phyloP scores from a whole-genome alignment of 2,329 filamentous ascomycete genomes.

The Talaromyces pinophilus region DNA sequence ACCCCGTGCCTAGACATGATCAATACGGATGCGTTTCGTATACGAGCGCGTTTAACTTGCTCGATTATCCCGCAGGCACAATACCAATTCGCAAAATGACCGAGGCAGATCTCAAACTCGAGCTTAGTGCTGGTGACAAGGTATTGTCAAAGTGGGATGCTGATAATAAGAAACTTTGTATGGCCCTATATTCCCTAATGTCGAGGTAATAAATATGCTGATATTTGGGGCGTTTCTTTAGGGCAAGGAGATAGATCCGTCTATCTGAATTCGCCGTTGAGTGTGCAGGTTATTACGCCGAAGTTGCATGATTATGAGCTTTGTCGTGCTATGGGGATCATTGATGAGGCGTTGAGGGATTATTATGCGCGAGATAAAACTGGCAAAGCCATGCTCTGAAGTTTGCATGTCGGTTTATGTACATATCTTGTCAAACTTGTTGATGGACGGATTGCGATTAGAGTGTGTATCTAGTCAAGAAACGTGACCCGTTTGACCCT shows the following conservation, averaged over 20 bases:
- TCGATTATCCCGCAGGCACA: constrained; percentile 62
- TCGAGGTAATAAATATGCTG: no score
- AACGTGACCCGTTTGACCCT: not conserved
- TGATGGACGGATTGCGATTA: not conserved
- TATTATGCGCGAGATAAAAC: not conserved
- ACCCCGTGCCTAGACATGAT: constrained; percentile 64
- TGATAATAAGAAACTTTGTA: constrained; percentile 60
- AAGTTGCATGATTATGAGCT: constrained; percentile 57
- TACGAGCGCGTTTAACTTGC: constrained; percentile 61
- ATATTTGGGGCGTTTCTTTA: constrained; percentile 25
- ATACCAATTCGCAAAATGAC: constrained; percentile 57
- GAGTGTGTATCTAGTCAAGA: not conserved
- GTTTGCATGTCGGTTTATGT: not conserved
- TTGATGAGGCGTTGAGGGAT: constrained; percentile 45
- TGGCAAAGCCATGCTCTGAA: constrained; percentile 13
- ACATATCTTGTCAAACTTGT: not conserved
- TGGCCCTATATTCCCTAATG: constrained; percentile 26
- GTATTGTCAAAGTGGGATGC: constrained; percentile 59
- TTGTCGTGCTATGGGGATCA: constrained; percentile 54
- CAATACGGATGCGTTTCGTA: constrained; percentile 64
- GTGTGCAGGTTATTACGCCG: constrained; percentile 60
- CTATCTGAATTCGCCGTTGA: constrained; percentile 57
- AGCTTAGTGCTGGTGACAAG: constrained; percentile 49
- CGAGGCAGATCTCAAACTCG: constrained; percentile 49
- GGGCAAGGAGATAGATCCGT: constrained; percentile 54